Evolutionary conservation across 2,329 filamentous ascomycete genomes (phyloP).

Genomic region (Epichloe sibirici): DNA sequence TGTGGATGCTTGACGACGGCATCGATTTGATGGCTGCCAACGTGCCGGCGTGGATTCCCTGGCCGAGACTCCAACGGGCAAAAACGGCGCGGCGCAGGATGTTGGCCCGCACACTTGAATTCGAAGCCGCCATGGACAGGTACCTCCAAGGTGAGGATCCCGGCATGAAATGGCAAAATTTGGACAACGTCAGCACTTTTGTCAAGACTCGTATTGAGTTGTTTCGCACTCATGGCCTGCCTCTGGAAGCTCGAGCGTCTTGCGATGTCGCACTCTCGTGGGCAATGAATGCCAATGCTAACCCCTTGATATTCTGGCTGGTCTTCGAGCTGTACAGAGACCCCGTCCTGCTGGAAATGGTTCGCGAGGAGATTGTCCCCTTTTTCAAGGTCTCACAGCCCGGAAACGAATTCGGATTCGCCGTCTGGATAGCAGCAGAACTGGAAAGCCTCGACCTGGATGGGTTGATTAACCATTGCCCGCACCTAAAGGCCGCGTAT

Average conservation of each 20-base stretch:
- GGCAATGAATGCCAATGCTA: slow-evolving; percentile 27
- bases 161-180: slow-evolving; percentile 23
- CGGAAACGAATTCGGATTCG: slow-evolving; percentile 22
- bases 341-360: slow-evolving; percentile 22
- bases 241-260: slow-evolving; percentile 20
- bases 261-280: slow-evolving; percentile 25
- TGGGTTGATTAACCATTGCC: slow-evolving; percentile 22
- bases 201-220: slow-evolving; percentile 19
- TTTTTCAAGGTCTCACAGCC: slow-evolving; percentile 21
- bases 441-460: slow-evolving; percentile 24
- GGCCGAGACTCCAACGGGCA: slow-evolving; percentile 20
- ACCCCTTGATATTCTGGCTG: slow-evolving; percentile 28
- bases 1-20: slow-evolving; percentile 26
- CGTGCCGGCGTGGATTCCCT: slow-evolving; percentile 21
- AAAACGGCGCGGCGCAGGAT: slow-evolving; percentile 17
- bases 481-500: slow-evolving; percentile 26
- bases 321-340: slow-evolving; percentile 28
- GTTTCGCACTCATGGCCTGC: slow-evolving; percentile 18
- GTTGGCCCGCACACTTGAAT: slow-evolving; percentile 19
- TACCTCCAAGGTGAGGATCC: slow-evolving; percentile 19
- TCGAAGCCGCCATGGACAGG: slow-evolving; percentile 23
- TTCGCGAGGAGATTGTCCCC: slow-evolving; percentile 26
- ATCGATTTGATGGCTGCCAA: slow-evolving; percentile 20
- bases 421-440: slow-evolving; percentile 22
- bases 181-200: slow-evolving; percentile 23